Base-by-base conservation (phyloP, 2,329 filamentous ascomycete genomes). In the Coniella vitis region DNA sequence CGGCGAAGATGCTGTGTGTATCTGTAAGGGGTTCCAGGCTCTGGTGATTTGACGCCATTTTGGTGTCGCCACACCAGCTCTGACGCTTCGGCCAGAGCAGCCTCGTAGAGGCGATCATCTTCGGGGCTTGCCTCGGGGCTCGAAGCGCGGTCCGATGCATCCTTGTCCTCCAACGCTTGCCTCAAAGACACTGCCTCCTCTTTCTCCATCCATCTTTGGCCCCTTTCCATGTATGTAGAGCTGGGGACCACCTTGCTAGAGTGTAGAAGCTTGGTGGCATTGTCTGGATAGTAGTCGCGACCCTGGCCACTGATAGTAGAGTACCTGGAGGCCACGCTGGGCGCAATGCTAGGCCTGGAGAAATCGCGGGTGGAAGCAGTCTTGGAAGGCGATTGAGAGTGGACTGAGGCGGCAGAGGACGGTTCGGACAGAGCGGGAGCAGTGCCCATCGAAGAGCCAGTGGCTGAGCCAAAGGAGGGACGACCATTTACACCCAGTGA, bases 1-100 rank as follows among this genome's bases (percentile, higher is more conserved):
- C 82, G 85, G 55, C 80, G 75, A 54, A 87, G 69, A 61, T 88
- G 83, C 20, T 80, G 74, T 54, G 75, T 80, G 65, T 90, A 90
- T 29, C 73, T 73, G 57, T 81, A 85, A 9, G 84, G 79, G 1
- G 80, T 78, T 38, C 81, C 76, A 3, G 84, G 83, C 53, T 75
- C 71, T n/a, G 69, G 70, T 1, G 69, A 64, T 51, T 71, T 69
- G 48, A 73, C 65, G 7, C 77, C 78, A 56, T 88, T 76, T 61
- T 84, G 75, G 61, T 91, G 87, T 60, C 83, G 80, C 76, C 81
- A 90, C 38, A 91, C 87, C 39, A 91, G 72, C 62, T 90, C 85
- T 1, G 85, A 83, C 10, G 87, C 87, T 63, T 91, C 87, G 52
- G 88, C 73, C 53, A 87, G 80, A 25, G 87, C 87, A 36, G 84